These are phyloP conservation scores for Paramecium bursaria DNA, from an alignment of 73 alveolate species.

Conservation along the genomic window DNA sequence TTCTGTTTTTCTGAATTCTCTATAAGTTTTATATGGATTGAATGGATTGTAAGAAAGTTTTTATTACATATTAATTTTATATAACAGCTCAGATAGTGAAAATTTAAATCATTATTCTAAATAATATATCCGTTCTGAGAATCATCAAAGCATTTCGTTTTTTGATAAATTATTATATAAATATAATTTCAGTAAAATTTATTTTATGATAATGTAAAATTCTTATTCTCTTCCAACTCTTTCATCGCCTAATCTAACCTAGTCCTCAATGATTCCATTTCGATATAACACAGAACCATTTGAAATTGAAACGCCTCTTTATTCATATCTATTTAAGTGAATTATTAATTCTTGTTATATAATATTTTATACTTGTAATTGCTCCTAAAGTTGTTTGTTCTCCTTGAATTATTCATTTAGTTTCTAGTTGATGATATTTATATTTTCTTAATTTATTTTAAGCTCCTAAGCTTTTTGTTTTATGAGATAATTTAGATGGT, in stretches of 20 bases:
- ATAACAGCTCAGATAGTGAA: too few species aligned
- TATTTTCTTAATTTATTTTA: neutral
- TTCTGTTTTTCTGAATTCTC: conserved; percentile 35
- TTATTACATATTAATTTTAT: too few species aligned
- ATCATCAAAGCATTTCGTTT: too few species aligned
- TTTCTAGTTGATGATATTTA: neutral
- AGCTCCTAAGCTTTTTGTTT: neutral
- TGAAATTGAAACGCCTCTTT: conserved; percentile 4
- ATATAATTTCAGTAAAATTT: too few species aligned
- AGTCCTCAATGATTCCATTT: conserved; percentile 23
- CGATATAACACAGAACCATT: conserved; percentile 11
- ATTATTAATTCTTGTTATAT: neutral
- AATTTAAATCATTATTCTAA: too few species aligned
- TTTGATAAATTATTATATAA: too few species aligned
- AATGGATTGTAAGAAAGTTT: conserved; percentile 45
- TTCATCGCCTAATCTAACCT: conserved; percentile 15
- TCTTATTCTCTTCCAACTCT: neutral
- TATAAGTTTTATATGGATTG: conserved; percentile 36
- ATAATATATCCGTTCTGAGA: too few species aligned
- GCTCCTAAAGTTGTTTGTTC: neutral
- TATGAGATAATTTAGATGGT: neutral
- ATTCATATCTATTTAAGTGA: neutral
- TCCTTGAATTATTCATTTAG: neutral
- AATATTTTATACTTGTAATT: conserved; percentile 1
- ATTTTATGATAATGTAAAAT: neutral